Evolutionary conservation across 2,329 filamentous ascomycete species (phyloP), one percentile per base, ranked within the genome.

Genomic region (Dendrostoma leiphaemia): DNA sequence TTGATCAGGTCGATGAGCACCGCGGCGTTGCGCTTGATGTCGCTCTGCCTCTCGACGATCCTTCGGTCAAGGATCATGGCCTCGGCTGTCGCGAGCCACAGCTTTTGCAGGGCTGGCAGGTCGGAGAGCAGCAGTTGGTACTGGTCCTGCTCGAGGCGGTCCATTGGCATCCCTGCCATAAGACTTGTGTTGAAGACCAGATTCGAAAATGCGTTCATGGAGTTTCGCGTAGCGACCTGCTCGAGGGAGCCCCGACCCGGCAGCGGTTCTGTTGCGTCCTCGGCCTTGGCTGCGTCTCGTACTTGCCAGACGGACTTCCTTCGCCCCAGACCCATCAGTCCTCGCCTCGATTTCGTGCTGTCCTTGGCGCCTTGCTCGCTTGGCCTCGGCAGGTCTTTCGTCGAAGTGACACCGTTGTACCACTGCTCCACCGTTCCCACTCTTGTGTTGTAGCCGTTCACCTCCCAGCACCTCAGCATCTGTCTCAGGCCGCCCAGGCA

Each of bases 1-100:
- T 79, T 76, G 59, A 87, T 86, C n/a, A 87, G 71, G 56, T 86
- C 82, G 51, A 85, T 68, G 69, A 87, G 77, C 23, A 86, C 79
- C 59, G 83, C 77, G 12, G 79, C 80, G 53, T 86, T 86, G 37
- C 83, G 77, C 64, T 83, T 84, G 60, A 87, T 87, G 57, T 86
- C 81, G 55, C 80, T 72, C 0, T 81, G 71, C 21, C 79, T 73
- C 54, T 78, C 72, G 6, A 87, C 83, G 49, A 87, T 81, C 29
- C 74, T 75, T 31, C 83, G 74, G 47, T 85, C 75, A 5, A 86
- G 68, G 29, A 87, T 83, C 34, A 85, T 64, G 4, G 82, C 80
- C 63, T 87, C 84, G 17, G 84, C 84, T 0, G 83, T 85, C 21
- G 76, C 72, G n/a, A 79, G 67, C 83, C 84, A 87, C 34, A 87